These are phyloP conservation scores for Entamoeba dispar DNA, from an alignment of 208 protist genomes.

Conservation along the genomic window DNA sequence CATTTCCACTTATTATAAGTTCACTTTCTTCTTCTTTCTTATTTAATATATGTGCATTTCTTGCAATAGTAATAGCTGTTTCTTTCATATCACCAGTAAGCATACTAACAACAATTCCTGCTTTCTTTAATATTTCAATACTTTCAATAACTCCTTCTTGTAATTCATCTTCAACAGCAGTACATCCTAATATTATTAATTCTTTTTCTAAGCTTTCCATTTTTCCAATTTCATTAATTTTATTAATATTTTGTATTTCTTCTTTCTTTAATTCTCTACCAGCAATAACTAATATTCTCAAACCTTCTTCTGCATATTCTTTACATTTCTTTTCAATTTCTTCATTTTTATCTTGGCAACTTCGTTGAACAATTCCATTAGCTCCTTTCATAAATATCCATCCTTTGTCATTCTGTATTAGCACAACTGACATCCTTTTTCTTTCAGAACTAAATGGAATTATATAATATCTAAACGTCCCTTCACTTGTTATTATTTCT, in stretches of 20 bases:
- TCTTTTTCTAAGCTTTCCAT: neutral
- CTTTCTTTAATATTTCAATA: slow-evolving; percentile 35
- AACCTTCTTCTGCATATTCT: neutral
- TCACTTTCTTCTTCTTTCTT: no score
- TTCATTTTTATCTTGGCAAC: neutral
- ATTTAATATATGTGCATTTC: no score
- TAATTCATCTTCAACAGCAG: slow-evolving; percentile 33
- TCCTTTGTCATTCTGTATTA: no score
- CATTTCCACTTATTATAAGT: no score
- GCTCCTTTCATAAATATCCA: no score
- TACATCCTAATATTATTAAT: slow-evolving; percentile 8
- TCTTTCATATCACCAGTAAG: slow-evolving; percentile 74
- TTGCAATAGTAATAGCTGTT: no score
- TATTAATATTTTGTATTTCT: neutral
- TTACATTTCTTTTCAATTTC: neutral
- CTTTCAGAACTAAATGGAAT: neutral
- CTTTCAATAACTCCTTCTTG: slow-evolving; percentile 36
- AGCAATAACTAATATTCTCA: neutral
- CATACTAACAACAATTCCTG: slow-evolving; percentile 72
- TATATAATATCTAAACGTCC: slow-evolving; percentile 52
- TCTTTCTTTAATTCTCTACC: neutral
- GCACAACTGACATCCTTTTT: neutral
- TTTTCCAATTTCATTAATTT: neutral
- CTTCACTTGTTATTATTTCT: slow-evolving; percentile 18
- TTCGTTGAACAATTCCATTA: neutral